Evolutionary conservation across 139 green algal genomes (phyloP).

Genomic region (Parachlorella kessleri): DNA sequence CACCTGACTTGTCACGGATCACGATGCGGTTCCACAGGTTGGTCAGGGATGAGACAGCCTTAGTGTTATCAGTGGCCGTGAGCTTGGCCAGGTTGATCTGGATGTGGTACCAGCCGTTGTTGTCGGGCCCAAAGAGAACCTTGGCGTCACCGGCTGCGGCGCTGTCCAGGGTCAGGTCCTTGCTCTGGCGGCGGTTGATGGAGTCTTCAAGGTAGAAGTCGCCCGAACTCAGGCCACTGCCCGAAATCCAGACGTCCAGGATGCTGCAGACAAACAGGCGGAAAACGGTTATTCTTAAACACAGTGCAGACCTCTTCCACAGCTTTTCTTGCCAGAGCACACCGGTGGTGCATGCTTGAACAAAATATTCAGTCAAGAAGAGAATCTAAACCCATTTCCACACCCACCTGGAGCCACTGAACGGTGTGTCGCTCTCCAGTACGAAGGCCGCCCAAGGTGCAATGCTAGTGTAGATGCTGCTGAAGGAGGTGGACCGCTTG

Average conservation of each 20-base stretch:
- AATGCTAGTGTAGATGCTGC: conserved; percentile 24
- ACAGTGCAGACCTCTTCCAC: no score
- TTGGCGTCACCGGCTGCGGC: not conserved
- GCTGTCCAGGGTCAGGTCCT: conserved; percentile 2
- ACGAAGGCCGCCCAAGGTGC: conserved; percentile 39
- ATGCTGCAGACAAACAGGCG: conserved; percentile 26
- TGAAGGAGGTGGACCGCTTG: conserved; percentile 10
- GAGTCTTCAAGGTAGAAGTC: conserved; percentile 35
- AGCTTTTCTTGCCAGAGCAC: not conserved
- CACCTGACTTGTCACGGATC: conserved; percentile 47
- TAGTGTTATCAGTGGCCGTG: not conserved
- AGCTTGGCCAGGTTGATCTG: conserved; percentile 17
- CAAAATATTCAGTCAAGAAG: no score
- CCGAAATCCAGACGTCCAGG: conserved; percentile 53
- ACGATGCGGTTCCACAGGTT: conserved; percentile 44
- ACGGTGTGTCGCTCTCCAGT: conserved; percentile 25
- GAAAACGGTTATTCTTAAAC: not conserved
- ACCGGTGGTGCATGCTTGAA: not conserved
- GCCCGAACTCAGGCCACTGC: conserved; percentile 27
- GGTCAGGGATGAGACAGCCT: not conserved
- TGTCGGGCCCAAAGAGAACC: conserved; percentile 33
- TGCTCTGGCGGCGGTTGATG: conserved; percentile 5
- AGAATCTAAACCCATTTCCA: not conserved
- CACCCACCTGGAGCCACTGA: conserved; percentile 17
- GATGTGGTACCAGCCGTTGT: conserved; percentile 46